A percentile compares a stretch with the other conserved stretches of the same genome.
Evolutionary conservation across 192 early-diverging fungal species (phyloP).

Genomic region (Gamsiella multidivaricata): DNA sequence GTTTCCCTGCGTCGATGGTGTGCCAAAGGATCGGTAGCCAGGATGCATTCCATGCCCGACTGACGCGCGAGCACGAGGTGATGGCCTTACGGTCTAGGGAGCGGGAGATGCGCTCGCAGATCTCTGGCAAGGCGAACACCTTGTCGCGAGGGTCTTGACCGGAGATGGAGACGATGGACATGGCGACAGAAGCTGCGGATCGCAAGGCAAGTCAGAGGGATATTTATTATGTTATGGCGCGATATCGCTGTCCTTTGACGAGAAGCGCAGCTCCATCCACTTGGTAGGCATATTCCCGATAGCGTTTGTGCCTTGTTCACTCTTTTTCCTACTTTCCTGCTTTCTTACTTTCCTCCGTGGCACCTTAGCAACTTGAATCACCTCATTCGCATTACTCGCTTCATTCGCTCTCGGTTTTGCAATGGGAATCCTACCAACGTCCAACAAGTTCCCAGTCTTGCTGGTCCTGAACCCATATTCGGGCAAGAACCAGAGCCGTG

Average conservation of each 20-base stretch:
- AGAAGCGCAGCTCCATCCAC: background rate
- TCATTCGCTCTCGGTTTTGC: background rate
- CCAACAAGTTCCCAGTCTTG: slow-evolving; percentile 28
- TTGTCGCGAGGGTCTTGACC: background rate
- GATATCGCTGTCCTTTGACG: background rate
- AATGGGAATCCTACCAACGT: slow-evolving; percentile 45
- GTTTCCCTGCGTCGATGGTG: slow-evolving; percentile 28
- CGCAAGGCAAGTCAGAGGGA: too few species aligned
- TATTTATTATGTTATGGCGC: background rate
- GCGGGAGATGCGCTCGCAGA: slow-evolving; percentile 26
- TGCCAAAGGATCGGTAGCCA: slow-evolving; percentile 41
- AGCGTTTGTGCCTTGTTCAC: too few species aligned
- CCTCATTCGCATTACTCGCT: background rate
- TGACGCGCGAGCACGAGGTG: slow-evolving; percentile 15
- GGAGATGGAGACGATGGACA: background rate
- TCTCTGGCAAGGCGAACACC: slow-evolving; percentile 23
- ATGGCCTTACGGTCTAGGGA: slow-evolving; percentile 11
- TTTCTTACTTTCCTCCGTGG: too few species aligned
- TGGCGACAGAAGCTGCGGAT: too few species aligned
- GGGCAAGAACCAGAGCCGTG: slow-evolving; percentile 34
- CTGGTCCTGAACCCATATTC: slow-evolving; percentile 56
- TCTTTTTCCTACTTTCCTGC: too few species aligned
- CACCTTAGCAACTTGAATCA: too few species aligned
- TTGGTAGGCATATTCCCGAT: too few species aligned
- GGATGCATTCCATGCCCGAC: slow-evolving; percentile 15